These are phyloP conservation scores for Populus hybrid DNA, from an alignment of 441 rosid genomes.

Conservation along the genomic window DNA sequence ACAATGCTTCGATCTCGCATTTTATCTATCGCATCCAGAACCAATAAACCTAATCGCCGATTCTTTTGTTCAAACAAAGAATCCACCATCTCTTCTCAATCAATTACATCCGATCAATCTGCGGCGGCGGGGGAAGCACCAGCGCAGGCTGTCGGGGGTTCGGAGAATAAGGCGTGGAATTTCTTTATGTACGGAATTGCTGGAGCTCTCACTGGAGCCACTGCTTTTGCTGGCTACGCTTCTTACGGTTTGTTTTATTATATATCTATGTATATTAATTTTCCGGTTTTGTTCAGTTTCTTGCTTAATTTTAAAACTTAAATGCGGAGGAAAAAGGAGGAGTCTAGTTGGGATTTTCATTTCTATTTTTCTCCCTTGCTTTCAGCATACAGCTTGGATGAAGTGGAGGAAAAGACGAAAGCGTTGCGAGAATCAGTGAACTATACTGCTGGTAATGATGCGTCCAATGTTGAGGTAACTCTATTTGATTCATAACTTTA, in stretches of 20 bases:
- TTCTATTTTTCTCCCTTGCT: not conserved
- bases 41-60: conserved; percentile 19
- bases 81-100: conserved; percentile 35
- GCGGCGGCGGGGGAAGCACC: conserved; percentile 33
- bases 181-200: conserved; percentile 54
- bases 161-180: conserved; percentile 38
- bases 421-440: conserved; percentile 57
- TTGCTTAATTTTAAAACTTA: not conserved
- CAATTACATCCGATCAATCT: conserved; percentile 41
- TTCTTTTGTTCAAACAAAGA: conserved; percentile 41
- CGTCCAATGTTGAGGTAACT: conserved; percentile 58
- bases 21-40: conserved; percentile 3
- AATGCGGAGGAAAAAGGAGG: not conserved
- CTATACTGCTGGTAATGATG: conserved; percentile 31
- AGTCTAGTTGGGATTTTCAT: not conserved
- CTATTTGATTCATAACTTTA: not conserved
- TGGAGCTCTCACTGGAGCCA: conserved; percentile 57
- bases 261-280: not conserved
- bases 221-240: conserved; percentile 53
- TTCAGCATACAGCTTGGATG: conserved; percentile 68
- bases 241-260: conserved; percentile 49
- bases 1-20: conserved; percentile 24
- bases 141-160: conserved; percentile 15
- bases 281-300: not conserved
- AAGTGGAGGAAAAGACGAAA: conserved; percentile 68